phyloP scores from a whole-genome alignment of 306 rosid species.

The Gleditsia sinensis region DNA sequence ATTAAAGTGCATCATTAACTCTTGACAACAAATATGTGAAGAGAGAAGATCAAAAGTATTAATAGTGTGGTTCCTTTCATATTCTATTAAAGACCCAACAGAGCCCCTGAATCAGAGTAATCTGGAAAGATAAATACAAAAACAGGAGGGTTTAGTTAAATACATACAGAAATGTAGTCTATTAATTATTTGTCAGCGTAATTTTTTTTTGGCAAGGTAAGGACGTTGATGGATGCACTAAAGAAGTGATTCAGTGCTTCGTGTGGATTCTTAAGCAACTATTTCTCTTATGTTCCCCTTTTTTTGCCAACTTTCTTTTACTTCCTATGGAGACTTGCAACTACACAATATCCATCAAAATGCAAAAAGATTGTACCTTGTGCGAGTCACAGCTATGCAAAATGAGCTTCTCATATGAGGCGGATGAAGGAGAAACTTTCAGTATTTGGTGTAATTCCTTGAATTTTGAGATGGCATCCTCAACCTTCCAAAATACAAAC shows the following conservation, averaged over 20 bases:
- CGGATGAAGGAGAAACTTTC: conserved; percentile 64
- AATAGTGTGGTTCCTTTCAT: neutral
- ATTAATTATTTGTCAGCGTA: too few relatives aligned
- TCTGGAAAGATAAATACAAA: neutral
- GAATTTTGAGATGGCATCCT: conserved; percentile 62
- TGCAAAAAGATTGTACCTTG: conserved; percentile 55
- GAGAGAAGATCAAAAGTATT: neutral
- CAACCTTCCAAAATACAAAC: conserved; percentile 68
- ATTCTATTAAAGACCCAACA: neutral
- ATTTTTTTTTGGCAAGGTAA: conserved; percentile 5
- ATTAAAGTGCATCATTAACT: neutral
- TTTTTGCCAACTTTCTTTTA: conserved; percentile 21
- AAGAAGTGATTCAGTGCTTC: neutral
- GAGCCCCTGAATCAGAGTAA: neutral
- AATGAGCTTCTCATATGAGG: conserved; percentile 72
- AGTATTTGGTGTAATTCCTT: conserved; percentile 58
- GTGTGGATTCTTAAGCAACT: neutral
- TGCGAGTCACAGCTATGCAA: conserved; percentile 56
- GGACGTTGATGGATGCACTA: conserved; percentile 2
- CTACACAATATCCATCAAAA: conserved; percentile 13
- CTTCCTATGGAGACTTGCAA: conserved; percentile 19
- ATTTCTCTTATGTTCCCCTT: conserved; percentile 5
- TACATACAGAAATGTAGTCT: too few relatives aligned
- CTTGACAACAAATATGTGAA: neutral
- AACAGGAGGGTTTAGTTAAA: neutral